Evolutionary conservation across 2,329 filamentous ascomycete species (phyloP), one percentile per base, ranked within the genome.

Genomic region (Fusarium albosuccineum): DNA sequence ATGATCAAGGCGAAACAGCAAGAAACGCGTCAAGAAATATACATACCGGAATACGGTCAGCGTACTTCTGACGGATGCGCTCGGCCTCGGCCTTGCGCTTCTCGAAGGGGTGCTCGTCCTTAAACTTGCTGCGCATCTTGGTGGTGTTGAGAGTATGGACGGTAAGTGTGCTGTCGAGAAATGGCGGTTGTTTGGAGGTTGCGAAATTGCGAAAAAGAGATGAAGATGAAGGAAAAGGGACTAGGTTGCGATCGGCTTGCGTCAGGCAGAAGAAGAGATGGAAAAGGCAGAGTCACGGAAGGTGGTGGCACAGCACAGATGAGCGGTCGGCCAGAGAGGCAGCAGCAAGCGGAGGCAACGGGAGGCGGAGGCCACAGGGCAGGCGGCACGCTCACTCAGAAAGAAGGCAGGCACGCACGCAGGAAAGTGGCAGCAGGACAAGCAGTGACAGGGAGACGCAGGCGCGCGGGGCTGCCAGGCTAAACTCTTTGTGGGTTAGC

Each of bases 71-170:
- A 73, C 96, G 94, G 81, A 97, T 97, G 82, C 96, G 94, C 87
- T 99, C 96, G 80, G 96, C 96, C 86, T 99, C 96, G 72, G 96
- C 96, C 93, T 98, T 97, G 86, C 96, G 94, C 93, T 99, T 99
- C 91, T 98, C 96, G 81, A 98, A 98, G 76, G 93, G 94, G 82
- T 98, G 96, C 89, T 98, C 96, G 91, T 99, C 96, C 94, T 99
- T 99, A 84, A 99, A 99, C 90, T 98, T 98, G 87, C 93, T 97
- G 80, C 94, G 92, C 94, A 97, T 97, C 73, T 78, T 93, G 86
- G 78, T 78, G 79, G 80, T 79, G 63, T 66, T 67, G 55, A 62
- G 46, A 46, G 57, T 48, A 50, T 56, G 59, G 45, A 62, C 63
- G 66, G 68, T 66, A 60, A 66, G 65, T 57, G 61, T 66, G 26